Conservation (phyloP, 371 early-diverging fungal species). For the Gilbertella persicaria region DNA sequence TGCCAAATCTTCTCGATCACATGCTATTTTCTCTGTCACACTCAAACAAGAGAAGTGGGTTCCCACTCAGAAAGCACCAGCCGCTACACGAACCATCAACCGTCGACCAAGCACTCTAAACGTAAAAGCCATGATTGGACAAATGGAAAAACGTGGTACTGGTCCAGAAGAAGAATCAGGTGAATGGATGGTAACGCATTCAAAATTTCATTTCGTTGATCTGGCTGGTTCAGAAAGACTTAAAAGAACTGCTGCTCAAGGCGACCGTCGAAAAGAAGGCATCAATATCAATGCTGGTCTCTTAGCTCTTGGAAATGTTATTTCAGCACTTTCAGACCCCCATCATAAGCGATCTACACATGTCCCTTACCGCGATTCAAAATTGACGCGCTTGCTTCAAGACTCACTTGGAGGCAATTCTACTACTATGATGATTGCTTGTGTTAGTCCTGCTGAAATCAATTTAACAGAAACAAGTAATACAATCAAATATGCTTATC, state of each 20-base stretch:
- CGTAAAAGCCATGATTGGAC: constrained; percentile 38
- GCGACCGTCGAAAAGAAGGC: constrained; percentile 95
- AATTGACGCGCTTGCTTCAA: constrained; percentile 96
- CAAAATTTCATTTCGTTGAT: constrained; percentile 99
- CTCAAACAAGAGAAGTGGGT: constrained; percentile 73
- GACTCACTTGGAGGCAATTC: constrained; percentile 95
- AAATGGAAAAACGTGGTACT: constrained; percentile 33
- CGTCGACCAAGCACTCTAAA: constrained; percentile 35
- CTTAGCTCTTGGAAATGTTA: constrained; percentile 99
- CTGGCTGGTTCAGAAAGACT: constrained; percentile 98
- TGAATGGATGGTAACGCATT: constrained; percentile 55
- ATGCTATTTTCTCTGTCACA: constrained; percentile 96
- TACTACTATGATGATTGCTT: constrained; percentile 92
- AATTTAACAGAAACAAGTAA: constrained; percentile 90
- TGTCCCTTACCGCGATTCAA: constrained; percentile 98
- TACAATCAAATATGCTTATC: constrained; percentile 91
- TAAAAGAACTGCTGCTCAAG: constrained; percentile 93
- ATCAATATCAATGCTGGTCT: constrained; percentile 98
- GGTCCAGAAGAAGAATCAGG: constrained; percentile 31
- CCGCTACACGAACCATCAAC: not conserved
- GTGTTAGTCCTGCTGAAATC: constrained; percentile 79
- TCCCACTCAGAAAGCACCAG: constrained; percentile 11
- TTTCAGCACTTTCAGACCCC: constrained; percentile 90
- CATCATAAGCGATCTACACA: constrained; percentile 56
- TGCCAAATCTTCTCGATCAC: constrained; percentile 92